Percentiles rank a stretch among this genome's conserved stretches.
These are phyloP conservation scores for Phaseolus lunatus DNA, from an alignment of 306 rosid species.

Conservation along the genomic window DNA sequence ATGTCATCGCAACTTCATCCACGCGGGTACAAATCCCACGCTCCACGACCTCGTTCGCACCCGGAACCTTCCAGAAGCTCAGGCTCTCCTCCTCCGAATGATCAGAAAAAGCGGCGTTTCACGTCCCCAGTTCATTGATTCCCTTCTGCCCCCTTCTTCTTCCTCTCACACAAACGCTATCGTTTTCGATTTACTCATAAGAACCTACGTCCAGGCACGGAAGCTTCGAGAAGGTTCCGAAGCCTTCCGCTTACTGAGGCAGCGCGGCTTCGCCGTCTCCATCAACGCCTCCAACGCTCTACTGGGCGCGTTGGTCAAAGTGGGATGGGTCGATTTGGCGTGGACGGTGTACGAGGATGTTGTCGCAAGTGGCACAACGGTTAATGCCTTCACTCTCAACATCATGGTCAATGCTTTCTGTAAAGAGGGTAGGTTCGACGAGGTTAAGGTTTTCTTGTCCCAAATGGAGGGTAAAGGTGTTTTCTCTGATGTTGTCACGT, in stretches of 20 bases:
- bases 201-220: conserved; percentile 88
- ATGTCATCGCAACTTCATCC: conserved; percentile 37
- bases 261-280: conserved; percentile 60
- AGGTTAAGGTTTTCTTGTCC: conserved; percentile 58
- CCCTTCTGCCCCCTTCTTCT: conserved; percentile 44
- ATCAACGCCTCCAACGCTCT: conserved; percentile 84
- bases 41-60: conserved; percentile 62
- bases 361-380: conserved; percentile 51
- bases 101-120: conserved; percentile 78
- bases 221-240: conserved; percentile 85
- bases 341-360: conserved; percentile 69
- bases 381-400: conserved; percentile 82
- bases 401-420: conserved; percentile 92
- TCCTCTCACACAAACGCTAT: neutral
- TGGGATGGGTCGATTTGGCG: conserved; percentile 88
- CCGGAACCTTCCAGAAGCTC: conserved; percentile 75
- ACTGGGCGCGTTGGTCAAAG: conserved; percentile 78
- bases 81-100: conserved; percentile 71
- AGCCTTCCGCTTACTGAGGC: conserved; percentile 61
- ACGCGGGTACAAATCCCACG: conserved; percentile 51
- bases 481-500: conserved; percentile 75
- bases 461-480: conserved; percentile 68
- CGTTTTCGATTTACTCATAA: conserved; percentile 74
- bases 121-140: conserved; percentile 63
- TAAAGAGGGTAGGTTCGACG: conserved; percentile 65